Percentiles rank a stretch among this genome's conserved stretches.
These are phyloP conservation scores for Rubia peregrina DNA, from an alignment of 305 asterid genomes.

Conservation along the genomic window DNA sequence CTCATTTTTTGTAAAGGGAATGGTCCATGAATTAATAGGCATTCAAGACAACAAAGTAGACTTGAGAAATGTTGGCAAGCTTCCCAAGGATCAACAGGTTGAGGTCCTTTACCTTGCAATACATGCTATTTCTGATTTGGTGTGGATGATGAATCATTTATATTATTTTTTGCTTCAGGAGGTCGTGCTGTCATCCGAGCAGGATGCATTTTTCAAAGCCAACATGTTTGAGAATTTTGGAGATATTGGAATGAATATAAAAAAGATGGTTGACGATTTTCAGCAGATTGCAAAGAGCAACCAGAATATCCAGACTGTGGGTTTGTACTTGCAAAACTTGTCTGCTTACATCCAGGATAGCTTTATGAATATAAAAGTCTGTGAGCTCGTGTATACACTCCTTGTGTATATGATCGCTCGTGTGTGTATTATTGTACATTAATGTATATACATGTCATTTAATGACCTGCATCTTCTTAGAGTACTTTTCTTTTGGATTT, in stretches of 20 bases:
- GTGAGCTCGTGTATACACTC: neutral
- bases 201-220: slow-evolving; percentile 87
- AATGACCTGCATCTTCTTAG: neutral
- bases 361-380: neutral
- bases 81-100: slow-evolving; percentile 87
- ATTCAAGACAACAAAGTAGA: slow-evolving; percentile 93
- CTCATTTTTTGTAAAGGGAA: slow-evolving; percentile 43
- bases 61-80: slow-evolving; percentile 58
- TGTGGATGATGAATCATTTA: slow-evolving; percentile 18
- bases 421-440: neutral
- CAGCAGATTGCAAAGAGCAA: slow-evolving; percentile 92
- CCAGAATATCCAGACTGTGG: slow-evolving; percentile 97
- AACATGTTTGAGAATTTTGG: slow-evolving; percentile 95
- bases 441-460: neutral
- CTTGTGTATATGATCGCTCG: neutral
- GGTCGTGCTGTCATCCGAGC: slow-evolving; percentile 94
- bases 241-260: slow-evolving; percentile 96
- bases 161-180: slow-evolving; percentile 41
- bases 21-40: slow-evolving; percentile 95
- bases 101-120: slow-evolving; percentile 17
- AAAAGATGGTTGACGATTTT: slow-evolving; percentile 92
- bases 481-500: slow-evolving; percentile 13
- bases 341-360: slow-evolving; percentile 9
- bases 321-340: slow-evolving; percentile 35
- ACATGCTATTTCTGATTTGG: slow-evolving; percentile 15